Evolutionary conservation across 331 rosid species (phyloP).

Genomic region (Rhamnella rubrinervis): DNA sequence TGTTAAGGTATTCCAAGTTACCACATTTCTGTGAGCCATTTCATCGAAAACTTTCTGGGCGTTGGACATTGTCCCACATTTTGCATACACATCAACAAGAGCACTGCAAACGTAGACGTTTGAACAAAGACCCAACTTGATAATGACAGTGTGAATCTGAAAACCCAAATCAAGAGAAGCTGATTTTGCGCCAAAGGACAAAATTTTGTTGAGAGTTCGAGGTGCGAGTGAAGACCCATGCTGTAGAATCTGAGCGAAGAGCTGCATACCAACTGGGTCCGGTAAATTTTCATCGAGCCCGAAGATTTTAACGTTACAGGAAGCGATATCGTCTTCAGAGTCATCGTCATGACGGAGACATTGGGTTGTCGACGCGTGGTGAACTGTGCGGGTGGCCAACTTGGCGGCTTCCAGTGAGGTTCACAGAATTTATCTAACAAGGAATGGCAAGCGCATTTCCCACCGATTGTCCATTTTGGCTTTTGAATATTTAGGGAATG

Average conservation of each 20-base stretch:
- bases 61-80: conserved; percentile 21
- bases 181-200: conserved; percentile 27
- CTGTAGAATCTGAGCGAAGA: conserved; percentile 18
- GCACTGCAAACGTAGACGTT: conserved; percentile 34
- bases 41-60: conserved; percentile 46
- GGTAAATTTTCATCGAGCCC: conserved; percentile 1
- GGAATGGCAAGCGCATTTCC: neutral
- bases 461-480: neutral
- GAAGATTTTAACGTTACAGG: neutral
- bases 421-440: neutral
- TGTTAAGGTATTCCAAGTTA: conserved; percentile 40
- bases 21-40: conserved; percentile 34
- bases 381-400: conserved; percentile 10
- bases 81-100: conserved; percentile 35
- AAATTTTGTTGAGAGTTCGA: conserved; percentile 25
- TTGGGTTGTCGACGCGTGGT: conserved; percentile 16
- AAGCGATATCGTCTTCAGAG: neutral
- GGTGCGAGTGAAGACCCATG: conserved; percentile 29
- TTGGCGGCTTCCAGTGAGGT: neutral
- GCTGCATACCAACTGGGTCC: conserved; percentile 1
- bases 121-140: conserved; percentile 39
- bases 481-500: too few species aligned
- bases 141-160: conserved; percentile 24
- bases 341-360: conserved; percentile 2
- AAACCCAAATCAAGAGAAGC: conserved; percentile 25